Percentiles rank a stretch among this genome's conserved stretches.
Conservation (phyloP, 805 yeast species). For the Maudiozyma serrabonitensis region DNA sequence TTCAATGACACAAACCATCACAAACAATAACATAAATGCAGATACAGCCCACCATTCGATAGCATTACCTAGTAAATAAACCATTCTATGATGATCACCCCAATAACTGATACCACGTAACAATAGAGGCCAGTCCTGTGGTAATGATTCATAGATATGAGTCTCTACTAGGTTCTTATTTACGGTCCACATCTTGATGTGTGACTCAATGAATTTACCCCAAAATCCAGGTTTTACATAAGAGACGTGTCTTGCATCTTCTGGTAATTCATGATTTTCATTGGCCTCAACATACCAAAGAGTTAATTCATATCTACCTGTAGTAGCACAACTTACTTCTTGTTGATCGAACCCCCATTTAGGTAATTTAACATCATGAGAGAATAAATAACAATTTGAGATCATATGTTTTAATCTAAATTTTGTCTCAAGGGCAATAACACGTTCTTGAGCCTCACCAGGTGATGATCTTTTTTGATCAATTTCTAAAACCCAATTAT, state of each 20-base stretch:
- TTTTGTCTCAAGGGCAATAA: constrained; percentile 59
- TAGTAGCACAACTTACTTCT: constrained; percentile 72
- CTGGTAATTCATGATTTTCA: constrained; percentile 38
- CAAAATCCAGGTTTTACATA: constrained; percentile 47
- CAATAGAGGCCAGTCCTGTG: constrained; percentile 66
- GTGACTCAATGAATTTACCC: constrained; percentile 56
- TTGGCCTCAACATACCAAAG: constrained; percentile 72
- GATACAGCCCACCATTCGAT: constrained; percentile 69
- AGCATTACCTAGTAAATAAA: constrained; percentile 73
- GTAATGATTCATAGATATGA: constrained; percentile 64
- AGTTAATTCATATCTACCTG: constrained; percentile 50
- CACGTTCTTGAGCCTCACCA: constrained; percentile 43
- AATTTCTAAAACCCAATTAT: constrained; percentile 70
- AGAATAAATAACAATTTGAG: constrained; percentile 68
- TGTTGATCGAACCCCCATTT: constrained; percentile 79
- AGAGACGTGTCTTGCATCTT: constrained; percentile 38
- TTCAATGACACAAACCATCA: constrained; percentile 34
- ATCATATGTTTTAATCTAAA: constrained; percentile 71
- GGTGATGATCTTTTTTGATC: constrained; percentile 42
- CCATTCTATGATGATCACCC: constrained; percentile 44
- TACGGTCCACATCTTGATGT: constrained; percentile 67
- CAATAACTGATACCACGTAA: constrained; percentile 77
- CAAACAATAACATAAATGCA: constrained; percentile 41
- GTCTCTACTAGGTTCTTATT: constrained; percentile 59
- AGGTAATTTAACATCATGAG: constrained; percentile 68